A percentile compares a stretch with the other conserved stretches of the same genome.
Conservation (phyloP, 2,329 filamentous ascomycete genomes). For the Ophiostoma australiae region DNA sequence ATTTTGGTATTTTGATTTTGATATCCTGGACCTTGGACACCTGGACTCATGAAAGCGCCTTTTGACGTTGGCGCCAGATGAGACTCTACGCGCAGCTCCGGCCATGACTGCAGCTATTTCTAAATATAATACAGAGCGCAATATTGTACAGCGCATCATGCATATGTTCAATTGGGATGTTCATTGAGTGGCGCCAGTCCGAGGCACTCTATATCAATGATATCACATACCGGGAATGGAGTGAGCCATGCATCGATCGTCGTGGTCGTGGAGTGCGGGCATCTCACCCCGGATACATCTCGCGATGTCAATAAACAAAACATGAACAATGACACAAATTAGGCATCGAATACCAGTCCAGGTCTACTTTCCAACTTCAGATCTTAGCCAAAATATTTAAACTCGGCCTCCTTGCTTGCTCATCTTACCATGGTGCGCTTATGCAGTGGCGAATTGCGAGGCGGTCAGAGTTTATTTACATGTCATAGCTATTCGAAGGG, state of each 20-base stretch:
- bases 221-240: too few species aligned
- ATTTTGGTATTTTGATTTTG: background rate
- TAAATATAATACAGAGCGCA: background rate
- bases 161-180: background rate
- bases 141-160: background rate
- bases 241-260: background rate
- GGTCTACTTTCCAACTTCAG: too few species aligned
- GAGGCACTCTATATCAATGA: background rate
- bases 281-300: background rate
- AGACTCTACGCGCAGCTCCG: background rate
- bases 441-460: background rate
- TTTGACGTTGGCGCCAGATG: background rate
- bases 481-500: background rate
- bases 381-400: background rate
- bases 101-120: background rate
- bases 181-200: background rate
- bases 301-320: constrained; percentile 4
- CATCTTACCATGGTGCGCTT: constrained; percentile 1
- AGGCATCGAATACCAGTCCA: background rate
- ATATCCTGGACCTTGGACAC: background rate
- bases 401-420: constrained; percentile 1
- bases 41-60: background rate
- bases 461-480: background rate
- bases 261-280: background rate
- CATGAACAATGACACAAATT: background rate